These are phyloP conservation scores for Coemansia sp. DNA, from an alignment of 192 early-diverging fungal species.

Conservation along the genomic window DNA sequence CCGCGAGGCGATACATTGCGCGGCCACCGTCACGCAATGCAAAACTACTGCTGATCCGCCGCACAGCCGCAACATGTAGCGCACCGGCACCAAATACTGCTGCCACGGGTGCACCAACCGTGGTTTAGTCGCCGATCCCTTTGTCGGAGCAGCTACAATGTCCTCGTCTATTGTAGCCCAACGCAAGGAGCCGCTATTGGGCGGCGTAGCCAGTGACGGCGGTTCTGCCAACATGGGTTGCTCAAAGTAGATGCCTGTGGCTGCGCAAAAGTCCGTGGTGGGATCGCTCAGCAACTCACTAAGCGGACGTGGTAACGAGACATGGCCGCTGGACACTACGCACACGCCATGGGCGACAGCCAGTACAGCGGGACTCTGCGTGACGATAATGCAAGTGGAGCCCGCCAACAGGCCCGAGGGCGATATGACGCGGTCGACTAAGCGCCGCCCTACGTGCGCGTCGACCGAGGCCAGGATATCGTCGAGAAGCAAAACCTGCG, in stretches of 20 bases:
- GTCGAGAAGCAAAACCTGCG: slow-evolving; percentile 74
- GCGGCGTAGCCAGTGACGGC: slow-evolving; percentile 5
- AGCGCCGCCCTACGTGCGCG: slow-evolving; percentile 54
- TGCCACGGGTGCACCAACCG: background rate
- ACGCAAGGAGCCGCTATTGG: slow-evolving; percentile 6
- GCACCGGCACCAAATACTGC: slow-evolving; percentile 13
- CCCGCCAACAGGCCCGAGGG: slow-evolving; percentile 45
- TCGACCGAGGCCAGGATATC: slow-evolving; percentile 68
- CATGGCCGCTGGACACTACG: slow-evolving; percentile 45
- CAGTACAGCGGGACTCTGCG: slow-evolving; percentile 54
- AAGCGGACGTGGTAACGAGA: background rate
- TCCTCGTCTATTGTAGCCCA: background rate
- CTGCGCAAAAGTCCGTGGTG: background rate
- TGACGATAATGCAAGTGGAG: slow-evolving; percentile 56
- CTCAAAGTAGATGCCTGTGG: background rate
- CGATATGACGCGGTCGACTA: slow-evolving; percentile 63
- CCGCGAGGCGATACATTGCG: slow-evolving; percentile 20
- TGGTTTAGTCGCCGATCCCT: background rate
- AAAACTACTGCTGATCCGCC: slow-evolving; percentile 4
- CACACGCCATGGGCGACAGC: slow-evolving; percentile 49
- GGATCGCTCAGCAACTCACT: background rate
- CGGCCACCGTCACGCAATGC: slow-evolving; percentile 18
- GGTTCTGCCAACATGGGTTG: background rate
- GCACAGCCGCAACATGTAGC: slow-evolving; percentile 36
- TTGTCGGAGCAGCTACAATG: background rate